Base-by-base conservation (phyloP, 2,329 filamentous ascomycete genomes). In the Exophiala viscosa region DNA sequence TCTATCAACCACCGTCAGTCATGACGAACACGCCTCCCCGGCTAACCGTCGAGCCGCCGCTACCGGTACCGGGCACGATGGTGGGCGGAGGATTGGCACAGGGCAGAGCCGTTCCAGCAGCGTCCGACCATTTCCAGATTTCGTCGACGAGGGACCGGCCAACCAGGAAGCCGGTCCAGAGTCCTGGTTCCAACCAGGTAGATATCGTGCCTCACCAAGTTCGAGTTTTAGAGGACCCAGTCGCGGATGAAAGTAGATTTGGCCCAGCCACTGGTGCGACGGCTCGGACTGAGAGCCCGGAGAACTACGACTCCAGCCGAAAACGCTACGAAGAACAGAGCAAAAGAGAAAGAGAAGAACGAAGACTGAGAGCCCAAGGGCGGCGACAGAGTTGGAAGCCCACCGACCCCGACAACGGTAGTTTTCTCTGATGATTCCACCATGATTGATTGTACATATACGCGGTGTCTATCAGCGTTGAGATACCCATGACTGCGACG, bases 291-390 rank as follows among this genome's bases (percentile, higher is more conserved):
- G 55, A 58, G 20, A 44, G 20, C 33, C 14, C 32, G 5, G 50
- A 52, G 31, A 49, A 50, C 5, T 42, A 56, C 34, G 55, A 55
- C 13, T 39, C 46, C 15, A 53, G 46, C 15, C 52, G 57, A 14
- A 50, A 45, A 47, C 46, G 58, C 11, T 62, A 59, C 42, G 57
- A 60, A 39, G 58, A 61, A 35, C 57, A 61, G 35, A 61, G 59
- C 18, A 54, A 56, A 48, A 49, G 57, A 36, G 60, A 60, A 50
- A 44, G 60, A 45, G 60, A 61, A 39, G 54, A 55, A 43, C 45
- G 59, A 43, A 48, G 59, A 44, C 36, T 52, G 23, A 51, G 58
- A 48, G 57, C 57, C 9, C 47, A 53, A 2, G 56, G 56, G 6
- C 46, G 52, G 20, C 42, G 56, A 20, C 56, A 59, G 47, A 59